Evolutionary conservation across 78 protist species (phyloP).

Genomic region (Acrasis kona): DNA sequence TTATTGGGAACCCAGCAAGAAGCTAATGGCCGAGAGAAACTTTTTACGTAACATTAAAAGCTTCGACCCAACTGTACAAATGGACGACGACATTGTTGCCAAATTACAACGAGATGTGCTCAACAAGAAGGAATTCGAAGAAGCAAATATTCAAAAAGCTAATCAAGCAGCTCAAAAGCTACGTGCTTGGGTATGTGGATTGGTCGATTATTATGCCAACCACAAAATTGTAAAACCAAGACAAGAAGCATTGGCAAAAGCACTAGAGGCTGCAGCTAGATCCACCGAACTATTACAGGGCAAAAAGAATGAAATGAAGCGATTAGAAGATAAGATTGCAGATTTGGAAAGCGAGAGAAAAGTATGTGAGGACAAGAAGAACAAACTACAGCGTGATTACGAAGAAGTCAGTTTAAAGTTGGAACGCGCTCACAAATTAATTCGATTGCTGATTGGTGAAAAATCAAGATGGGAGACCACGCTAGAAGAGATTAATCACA

Average conservation of each 20-base stretch:
- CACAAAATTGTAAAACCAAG: slow-evolving; percentile 52
- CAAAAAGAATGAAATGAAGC: neutral
- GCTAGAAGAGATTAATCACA: slow-evolving; percentile 5
- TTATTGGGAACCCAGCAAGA: slow-evolving; percentile 46
- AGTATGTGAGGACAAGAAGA: neutral
- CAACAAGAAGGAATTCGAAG: slow-evolving; percentile 30
- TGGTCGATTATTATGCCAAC: slow-evolving; percentile 32
- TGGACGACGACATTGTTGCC: slow-evolving; percentile 10
- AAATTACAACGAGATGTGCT: slow-evolving; percentile 21
- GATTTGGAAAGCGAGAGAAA: slow-evolving; percentile 5
- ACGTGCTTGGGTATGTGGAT: slow-evolving; percentile 63
- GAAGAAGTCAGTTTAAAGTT: slow-evolving; percentile 16
- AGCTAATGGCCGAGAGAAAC: slow-evolving; percentile 24
- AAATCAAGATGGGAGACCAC: slow-evolving; percentile 36
- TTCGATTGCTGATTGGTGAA: slow-evolving; percentile 42
- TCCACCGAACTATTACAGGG: slow-evolving; percentile 13
- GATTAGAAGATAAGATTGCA: slow-evolving; percentile 4
- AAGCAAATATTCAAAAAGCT: no score
- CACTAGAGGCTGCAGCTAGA: slow-evolving; percentile 18
- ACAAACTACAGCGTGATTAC: slow-evolving; percentile 35
- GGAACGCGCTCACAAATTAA: slow-evolving; percentile 64
- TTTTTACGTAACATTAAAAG: slow-evolving; percentile 68
- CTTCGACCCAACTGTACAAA: slow-evolving; percentile 22
- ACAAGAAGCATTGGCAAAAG: slow-evolving; percentile 11
- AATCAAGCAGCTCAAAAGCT: slow-evolving; percentile 20